Evolutionary conservation across 257 asterid species (phyloP), one percentile per base, ranked within the genome.

Genomic region (Prunella vulgaris): DNA sequence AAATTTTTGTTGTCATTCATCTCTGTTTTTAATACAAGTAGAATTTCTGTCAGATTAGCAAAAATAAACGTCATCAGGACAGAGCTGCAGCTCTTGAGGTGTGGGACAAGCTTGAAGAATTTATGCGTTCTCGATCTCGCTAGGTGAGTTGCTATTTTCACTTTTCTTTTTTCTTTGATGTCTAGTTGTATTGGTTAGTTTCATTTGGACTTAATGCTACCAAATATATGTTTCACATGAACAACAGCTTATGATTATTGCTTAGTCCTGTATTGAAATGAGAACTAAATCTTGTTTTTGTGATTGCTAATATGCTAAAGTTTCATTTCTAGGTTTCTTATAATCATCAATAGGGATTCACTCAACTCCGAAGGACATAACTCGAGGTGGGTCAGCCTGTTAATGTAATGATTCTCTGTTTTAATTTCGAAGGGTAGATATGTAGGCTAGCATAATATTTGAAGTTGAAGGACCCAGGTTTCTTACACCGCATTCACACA

Each of bases 21-120:
- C 51, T 64, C 46, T 51, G 46, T 73, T 54, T 68, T 76, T 78
- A 25, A 71, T 60, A 37, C 44, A 44, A 35, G 62, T 67, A n/a
- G 17, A 72, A 9, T 65, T 46, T 46, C 22, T 82, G 70, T 78
- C 93, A 94, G 97, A 85, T 94, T 14, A 92, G 99, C 82, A 95
- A 92, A 84, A 95, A 94, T 74, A 89, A 94, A 81, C 77, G 99
- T 0, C 99, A 94, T 76, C 99, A 92, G 72, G 97, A 91, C 77
- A 83, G 98, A 78, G 96, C 98, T 78, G 99, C 99, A 22, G 99
- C 99, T 4, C 94, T 95, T 61, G 98, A 95, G 88, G 97, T 95
- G 75, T 95, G 99, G 99, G 96, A 95, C 64, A 92, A 88, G 66
- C 98, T 95, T 54, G 99, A 95, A 85, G 99, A 95, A 78, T 95